Base-by-base conservation (phyloP, 345 rosid genomes). In the Eucalyptus curtisii region DNA sequence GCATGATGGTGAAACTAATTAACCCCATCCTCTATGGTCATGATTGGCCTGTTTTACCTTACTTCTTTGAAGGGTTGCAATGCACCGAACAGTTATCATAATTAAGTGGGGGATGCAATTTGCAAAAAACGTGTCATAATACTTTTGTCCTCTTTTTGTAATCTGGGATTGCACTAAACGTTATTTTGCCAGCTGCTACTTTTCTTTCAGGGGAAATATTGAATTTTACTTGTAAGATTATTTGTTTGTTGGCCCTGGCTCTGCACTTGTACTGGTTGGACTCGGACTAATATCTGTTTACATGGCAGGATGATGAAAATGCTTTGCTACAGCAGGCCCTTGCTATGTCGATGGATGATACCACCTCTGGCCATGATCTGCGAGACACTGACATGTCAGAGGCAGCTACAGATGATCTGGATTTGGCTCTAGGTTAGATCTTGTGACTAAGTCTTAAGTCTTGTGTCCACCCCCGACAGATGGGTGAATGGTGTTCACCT, bases 341-440 rank as follows among this genome's bases (percentile, higher is more conserved):
- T 88, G 95, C 96, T 49, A 90, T 94, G 93, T 95, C 97, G 40
- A 93, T 94, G 95, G 93, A 94, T 87, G 94, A 91, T 44, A 93
- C 95, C 80, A 87, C 93, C 86, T 91, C 95, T 37, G 88, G 94
- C 89, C 92, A 92, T 27, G 92, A 89, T 40, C 24, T 90, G 86
- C 91, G 71, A 52, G 96, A 95, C 87, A 93, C 92, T 9, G 93
- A 93, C 81, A 93, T 95, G 97, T 92, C 96, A 25, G 97, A 94
- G 81, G 96, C 92, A 87, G 88, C 92, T 89, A 87, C 87, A 68
- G 95, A 91, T 61, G 96, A 94, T 90, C 93, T 93, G 44, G 95
- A 94, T 68, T 89, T 95, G 92, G 95, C 95, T 12, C 84, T 92
- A 80, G 97, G 96, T 94, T 88, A 87, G 95, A 88, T 53, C 30